These are phyloP conservation scores for Solanum gandarillasii DNA, from an alignment of 257 asterid species.

Conservation along the genomic window DNA sequence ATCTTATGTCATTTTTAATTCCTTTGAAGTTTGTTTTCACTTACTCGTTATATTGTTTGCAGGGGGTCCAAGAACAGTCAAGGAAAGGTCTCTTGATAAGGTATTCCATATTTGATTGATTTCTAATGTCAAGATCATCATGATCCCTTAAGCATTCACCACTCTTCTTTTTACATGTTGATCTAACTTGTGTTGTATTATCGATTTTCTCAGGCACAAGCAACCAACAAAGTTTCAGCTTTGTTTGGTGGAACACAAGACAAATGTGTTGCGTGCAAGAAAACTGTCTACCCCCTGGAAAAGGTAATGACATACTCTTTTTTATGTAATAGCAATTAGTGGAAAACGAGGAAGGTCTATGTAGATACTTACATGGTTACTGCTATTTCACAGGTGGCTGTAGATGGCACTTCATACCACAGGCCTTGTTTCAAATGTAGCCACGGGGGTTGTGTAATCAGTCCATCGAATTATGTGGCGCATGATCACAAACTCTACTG, in stretches of 20 bases:
- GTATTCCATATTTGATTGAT: constrained; percentile 3
- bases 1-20: neutral
- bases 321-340: neutral
- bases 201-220: constrained; percentile 9
- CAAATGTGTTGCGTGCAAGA: constrained; percentile 62
- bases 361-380: neutral
- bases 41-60: neutral
- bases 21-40: neutral
- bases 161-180: neutral
- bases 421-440: constrained; percentile 66
- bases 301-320: constrained; percentile 27
- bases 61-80: constrained; percentile 54
- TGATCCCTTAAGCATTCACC: neutral
- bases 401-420: constrained; percentile 65
- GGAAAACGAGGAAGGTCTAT: neutral
- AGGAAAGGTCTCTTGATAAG: constrained; percentile 49
- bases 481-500: constrained; percentile 68
- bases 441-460: constrained; percentile 69
- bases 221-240: constrained; percentile 45
- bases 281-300: constrained; percentile 71
- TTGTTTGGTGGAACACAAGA: constrained; percentile 70
- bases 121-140: neutral
- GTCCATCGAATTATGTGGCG: constrained; percentile 68
- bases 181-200: neutral
- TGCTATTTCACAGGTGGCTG: constrained; percentile 42